Evolutionary conservation across 768 basidiomycete genomes (phyloP).

Genomic region (Termitomyces sp.): DNA sequence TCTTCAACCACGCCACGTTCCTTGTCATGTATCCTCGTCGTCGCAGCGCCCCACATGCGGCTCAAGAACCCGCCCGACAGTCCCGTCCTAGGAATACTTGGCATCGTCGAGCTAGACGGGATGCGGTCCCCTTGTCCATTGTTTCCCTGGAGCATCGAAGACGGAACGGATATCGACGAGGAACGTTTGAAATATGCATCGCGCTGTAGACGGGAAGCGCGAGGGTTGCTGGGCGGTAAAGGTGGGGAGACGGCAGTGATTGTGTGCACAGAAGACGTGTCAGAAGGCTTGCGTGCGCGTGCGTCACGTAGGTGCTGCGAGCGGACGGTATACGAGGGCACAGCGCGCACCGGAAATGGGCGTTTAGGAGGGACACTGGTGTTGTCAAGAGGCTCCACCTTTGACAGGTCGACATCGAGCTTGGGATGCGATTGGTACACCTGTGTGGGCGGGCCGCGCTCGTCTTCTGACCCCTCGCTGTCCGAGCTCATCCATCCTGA

Average conservation of each 20-base stretch:
- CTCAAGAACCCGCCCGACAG: slow-evolving; percentile 53
- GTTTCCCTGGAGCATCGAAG: background rate
- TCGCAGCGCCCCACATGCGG: slow-evolving; percentile 70
- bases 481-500: slow-evolving; percentile 53
- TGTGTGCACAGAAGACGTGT: slow-evolving; percentile 49
- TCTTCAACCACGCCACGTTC: slow-evolving; percentile 12
- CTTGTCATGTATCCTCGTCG: slow-evolving; percentile 22
- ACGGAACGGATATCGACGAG: slow-evolving; percentile 17
- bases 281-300: slow-evolving; percentile 40
- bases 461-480: slow-evolving; percentile 38
- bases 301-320: slow-evolving; percentile 22
- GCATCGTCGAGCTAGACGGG: slow-evolving; percentile 34
- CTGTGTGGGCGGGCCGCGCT: slow-evolving; percentile 20
- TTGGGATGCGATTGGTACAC: slow-evolving; percentile 26
- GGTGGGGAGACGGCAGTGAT: slow-evolving; percentile 30
- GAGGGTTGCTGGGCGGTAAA: slow-evolving; percentile 9
- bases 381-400: slow-evolving; percentile 16
- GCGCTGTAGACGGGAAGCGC: slow-evolving; percentile 7
- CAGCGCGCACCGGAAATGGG: slow-evolving; percentile 42
- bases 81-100: slow-evolving; percentile 26
- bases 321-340: slow-evolving; percentile 38
- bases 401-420: slow-evolving; percentile 19
- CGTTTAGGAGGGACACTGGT: slow-evolving; percentile 25
- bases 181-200: slow-evolving; percentile 19
- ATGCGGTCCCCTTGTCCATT: slow-evolving; percentile 8